Percentiles rank a stretch among this genome's conserved stretches.
Conservation (phyloP, 2,329 filamentous ascomycete genomes). For the Colletotrichum zoysiae region DNA sequence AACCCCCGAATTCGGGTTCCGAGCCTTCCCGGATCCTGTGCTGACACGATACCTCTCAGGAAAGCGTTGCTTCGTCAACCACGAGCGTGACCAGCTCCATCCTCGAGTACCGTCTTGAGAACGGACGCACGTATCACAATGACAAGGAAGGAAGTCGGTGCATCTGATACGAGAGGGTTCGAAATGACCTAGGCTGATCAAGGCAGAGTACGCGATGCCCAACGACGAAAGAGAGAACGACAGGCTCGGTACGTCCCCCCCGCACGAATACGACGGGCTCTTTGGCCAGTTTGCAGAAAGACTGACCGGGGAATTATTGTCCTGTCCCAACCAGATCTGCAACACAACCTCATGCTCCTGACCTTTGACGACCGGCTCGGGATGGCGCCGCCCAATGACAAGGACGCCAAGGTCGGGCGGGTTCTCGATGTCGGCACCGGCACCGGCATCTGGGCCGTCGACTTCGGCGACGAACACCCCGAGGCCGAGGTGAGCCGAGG, state of each 20-base stretch:
- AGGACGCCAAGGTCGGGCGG: constrained; percentile 11
- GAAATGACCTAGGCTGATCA: not conserved
- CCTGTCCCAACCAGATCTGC: constrained; percentile 47
- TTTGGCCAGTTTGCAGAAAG: not conserved
- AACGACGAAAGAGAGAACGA: constrained; percentile 35
- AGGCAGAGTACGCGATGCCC: constrained; percentile 20
- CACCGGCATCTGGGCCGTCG: constrained; percentile 46
- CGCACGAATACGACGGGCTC: too few relatives aligned
- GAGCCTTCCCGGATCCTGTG: not conserved
- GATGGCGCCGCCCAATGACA: constrained; percentile 44
- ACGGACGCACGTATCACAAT: constrained; percentile 48
- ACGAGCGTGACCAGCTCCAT: constrained; percentile 45
- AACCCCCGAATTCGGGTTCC: not conserved
- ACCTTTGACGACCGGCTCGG: constrained; percentile 50
- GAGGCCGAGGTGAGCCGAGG: constrained; percentile 45
- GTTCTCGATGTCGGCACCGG: constrained; percentile 47
- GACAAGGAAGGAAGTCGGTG: constrained; percentile 46
- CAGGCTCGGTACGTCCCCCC: constrained; percentile 20
- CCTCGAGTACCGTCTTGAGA: constrained; percentile 46
- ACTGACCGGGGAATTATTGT: not conserved
- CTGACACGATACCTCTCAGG: not conserved
- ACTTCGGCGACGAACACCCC: constrained; percentile 49
- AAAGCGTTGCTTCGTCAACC: constrained; percentile 38
- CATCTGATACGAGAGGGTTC: not conserved
- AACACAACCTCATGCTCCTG: constrained; percentile 51